Conservation (phyloP, 2,329 filamentous ascomycete genomes). For the Pestalotiopsis sp. region DNA sequence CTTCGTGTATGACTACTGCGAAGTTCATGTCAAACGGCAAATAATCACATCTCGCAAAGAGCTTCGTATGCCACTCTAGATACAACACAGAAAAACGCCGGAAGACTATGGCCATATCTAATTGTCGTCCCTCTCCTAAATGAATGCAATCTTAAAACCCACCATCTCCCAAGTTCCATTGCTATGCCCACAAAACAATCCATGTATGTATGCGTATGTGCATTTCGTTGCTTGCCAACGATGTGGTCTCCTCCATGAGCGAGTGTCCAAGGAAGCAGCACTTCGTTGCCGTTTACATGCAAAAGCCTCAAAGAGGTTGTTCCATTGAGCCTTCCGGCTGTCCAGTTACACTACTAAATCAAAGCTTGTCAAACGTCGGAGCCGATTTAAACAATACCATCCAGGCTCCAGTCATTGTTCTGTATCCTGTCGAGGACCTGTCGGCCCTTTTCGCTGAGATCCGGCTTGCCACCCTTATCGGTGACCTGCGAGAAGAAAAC, state of each 20-base stretch:
- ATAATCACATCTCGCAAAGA: neutral
- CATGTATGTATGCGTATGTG: conserved; percentile 6
- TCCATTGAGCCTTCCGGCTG: neutral
- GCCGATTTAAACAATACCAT: conserved; percentile 39
- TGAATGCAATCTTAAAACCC: conserved; percentile 3
- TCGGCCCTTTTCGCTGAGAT: conserved; percentile 55
- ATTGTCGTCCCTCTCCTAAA: neutral
- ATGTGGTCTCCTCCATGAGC: neutral
- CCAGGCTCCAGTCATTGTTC: conserved; percentile 52
- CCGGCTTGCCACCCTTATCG: conserved; percentile 57
- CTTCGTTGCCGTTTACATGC: neutral
- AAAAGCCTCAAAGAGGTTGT: neutral
- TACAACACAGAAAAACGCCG: conserved; percentile 3
- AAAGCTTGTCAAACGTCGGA: neutral
- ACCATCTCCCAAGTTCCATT: neutral
- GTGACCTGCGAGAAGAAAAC: conserved; percentile 75
- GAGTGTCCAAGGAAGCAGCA: neutral
- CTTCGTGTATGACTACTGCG: no score
- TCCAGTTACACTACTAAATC: neutral
- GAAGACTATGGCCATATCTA: neutral
- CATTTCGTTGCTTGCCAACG: neutral
- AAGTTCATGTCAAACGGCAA: neutral
- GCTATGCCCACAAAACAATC: conserved; percentile 7
- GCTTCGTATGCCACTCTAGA: neutral
- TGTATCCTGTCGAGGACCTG: conserved; percentile 54